Percentiles rank a stretch among this genome's conserved stretches.
phyloP scores from a whole-genome alignment of 371 early-diverging fungal species.

The Entomophthora muscae region DNA sequence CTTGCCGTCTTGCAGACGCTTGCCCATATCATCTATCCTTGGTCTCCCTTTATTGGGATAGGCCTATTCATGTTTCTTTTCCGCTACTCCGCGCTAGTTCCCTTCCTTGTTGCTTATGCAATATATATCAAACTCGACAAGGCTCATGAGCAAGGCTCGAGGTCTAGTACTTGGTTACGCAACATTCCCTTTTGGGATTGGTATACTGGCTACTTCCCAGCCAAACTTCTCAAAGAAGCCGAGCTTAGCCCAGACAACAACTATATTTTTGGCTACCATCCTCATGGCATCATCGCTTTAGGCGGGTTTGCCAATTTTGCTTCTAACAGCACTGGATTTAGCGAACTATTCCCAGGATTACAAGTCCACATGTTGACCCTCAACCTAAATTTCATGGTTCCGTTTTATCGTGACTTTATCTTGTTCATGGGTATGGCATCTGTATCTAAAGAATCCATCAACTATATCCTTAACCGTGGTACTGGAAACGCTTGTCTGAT shows the following conservation, averaged over 20 bases:
- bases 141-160: no score
- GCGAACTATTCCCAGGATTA: slow-evolving; percentile 44
- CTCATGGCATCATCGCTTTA: slow-evolving; percentile 67
- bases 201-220: slow-evolving; percentile 10
- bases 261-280: slow-evolving; percentile 61
- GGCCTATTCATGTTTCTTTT: no score
- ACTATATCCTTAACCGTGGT: not conserved
- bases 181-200: slow-evolving; percentile 12
- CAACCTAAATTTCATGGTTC: slow-evolving; percentile 36
- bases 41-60: no score
- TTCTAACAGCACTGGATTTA: slow-evolving; percentile 46
- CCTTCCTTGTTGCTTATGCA: slow-evolving; percentile 34
- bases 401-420: slow-evolving; percentile 52
- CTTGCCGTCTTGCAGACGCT: no score
- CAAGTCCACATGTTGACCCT: slow-evolving; percentile 37
- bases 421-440: slow-evolving; percentile 35
- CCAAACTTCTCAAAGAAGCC: slow-evolving; percentile 17
- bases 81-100: no score
- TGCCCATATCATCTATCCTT: no score
- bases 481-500: slow-evolving; percentile 22
- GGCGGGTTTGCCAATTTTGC: slow-evolving; percentile 69
- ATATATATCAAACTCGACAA: no score
- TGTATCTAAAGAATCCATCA: slow-evolving; percentile 6
- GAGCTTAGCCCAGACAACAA: slow-evolving; percentile 55
- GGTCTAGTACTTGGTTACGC: no score